Conservation (phyloP, 352 stramenopile genomes). For the Bremia lactucae region DNA sequence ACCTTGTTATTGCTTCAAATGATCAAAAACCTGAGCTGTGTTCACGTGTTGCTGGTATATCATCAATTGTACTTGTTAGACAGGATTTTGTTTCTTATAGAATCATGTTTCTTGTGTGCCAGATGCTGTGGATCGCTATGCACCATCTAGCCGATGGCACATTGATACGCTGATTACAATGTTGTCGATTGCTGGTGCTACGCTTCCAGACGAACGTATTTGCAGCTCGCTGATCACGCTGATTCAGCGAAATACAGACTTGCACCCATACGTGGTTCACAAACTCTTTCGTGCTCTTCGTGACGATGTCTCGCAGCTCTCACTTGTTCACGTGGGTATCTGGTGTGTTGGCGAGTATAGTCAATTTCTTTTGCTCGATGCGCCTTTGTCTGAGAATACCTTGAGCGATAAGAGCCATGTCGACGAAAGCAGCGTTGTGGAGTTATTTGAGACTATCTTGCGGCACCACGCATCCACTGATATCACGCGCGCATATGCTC, state of each 20-base stretch:
- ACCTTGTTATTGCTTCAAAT: conserved; percentile 93
- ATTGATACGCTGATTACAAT: conserved; percentile 98
- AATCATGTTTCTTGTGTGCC: conserved; percentile 5
- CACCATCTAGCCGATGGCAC: conserved; percentile 82
- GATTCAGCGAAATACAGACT: conserved; percentile 85
- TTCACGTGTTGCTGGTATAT: conserved; percentile 86
- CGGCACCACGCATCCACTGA: conserved; percentile 74
- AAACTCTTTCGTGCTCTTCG: conserved; percentile 94
- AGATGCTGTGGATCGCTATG: conserved; percentile 81
- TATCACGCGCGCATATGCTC: conserved; percentile 67
- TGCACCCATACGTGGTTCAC: conserved; percentile 93
- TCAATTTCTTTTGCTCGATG: conserved; percentile 76
- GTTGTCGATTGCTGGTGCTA: conserved; percentile 93
- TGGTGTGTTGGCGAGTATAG: conserved; percentile 98
- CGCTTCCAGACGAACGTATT: conserved; percentile 89
- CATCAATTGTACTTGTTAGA: not conserved
- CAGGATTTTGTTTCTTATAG: not conserved
- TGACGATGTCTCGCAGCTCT: conserved; percentile 91
- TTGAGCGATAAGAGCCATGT: conserved; percentile 56
- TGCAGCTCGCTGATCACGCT: conserved; percentile 92
- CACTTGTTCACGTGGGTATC: conserved; percentile 94
- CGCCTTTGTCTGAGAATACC: conserved; percentile 47
- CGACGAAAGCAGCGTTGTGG: conserved; percentile 53
- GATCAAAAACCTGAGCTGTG: conserved; percentile 94
- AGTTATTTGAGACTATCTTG: conserved; percentile 74